Base-by-base conservation (phyloP, 495 filamentous ascomycete genomes). In the Penicillium macrosclerotiorum region DNA sequence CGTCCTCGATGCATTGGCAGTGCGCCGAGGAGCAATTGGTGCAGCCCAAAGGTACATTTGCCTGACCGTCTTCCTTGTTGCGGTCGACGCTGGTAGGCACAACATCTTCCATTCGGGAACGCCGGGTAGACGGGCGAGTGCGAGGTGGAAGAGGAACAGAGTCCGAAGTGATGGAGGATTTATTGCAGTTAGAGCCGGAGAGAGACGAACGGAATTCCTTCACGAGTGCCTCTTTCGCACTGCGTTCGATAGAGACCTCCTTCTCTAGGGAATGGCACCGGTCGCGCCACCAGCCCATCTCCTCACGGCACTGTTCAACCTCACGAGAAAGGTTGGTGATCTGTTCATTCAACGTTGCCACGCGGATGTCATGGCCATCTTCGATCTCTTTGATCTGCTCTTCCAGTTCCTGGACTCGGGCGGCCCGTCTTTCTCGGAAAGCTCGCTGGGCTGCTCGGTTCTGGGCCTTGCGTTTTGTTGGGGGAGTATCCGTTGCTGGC, bases 381-480 rank as follows among this genome's bases (percentile, higher is more conserved):
- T 81, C 76, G 30, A 77, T 73, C 30, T 86, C 76, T 34, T 88
- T 86, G 18, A 93, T 77, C 59, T 89, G 81, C 48, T 94, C 88
- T 62, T 94, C 90, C 17, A 94, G 74, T 63, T 94, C 90, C 32
- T 85, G 86, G 3, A 94, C 89, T 17, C 85, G 84, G 9, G 88
- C 87, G 2, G 89, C 89, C 46, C 89, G 73, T 25, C 90, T 73
- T 63, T 96, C 91, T n/a, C 91, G 78, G 60, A 95, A 95, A 2
- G 88, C 88, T 47, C 90, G 75, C 68, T 96, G 91, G 11, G 91
- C 90, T n/a, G 87, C 88, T 30, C 91, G 78, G 64, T 96, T 96
- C 62, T 96, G 91, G 0, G 87, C 88, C 67, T 95, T 94, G 45
- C 91, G 82, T 62, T 95, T 93, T 27, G 89, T 95, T 2, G 89